Evolutionary conservation across 2,329 filamentous ascomycete species (phyloP).

Genomic region (Curvularia verruculosa): DNA sequence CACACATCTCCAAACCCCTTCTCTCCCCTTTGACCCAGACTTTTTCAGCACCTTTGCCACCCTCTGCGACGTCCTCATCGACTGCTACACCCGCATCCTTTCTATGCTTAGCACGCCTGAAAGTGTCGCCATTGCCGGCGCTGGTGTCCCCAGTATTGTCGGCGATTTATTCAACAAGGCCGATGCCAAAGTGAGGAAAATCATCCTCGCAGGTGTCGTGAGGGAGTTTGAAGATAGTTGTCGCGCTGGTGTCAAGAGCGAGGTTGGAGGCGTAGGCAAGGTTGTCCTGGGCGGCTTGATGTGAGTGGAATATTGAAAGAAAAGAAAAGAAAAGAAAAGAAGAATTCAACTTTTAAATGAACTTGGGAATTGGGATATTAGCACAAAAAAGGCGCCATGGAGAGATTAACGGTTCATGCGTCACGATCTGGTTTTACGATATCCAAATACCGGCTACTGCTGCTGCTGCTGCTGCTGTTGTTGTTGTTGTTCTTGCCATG

Average conservation of each 20-base stretch:
- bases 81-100: constrained; percentile 83
- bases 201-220: constrained; percentile 84
- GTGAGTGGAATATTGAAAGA: constrained; percentile 40
- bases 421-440: too few relatives aligned
- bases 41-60: constrained; percentile 97
- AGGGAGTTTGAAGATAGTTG: constrained; percentile 93
- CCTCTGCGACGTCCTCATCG: constrained; percentile 91
- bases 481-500: too few relatives aligned
- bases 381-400: too few relatives aligned
- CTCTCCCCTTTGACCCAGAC: constrained; percentile 92
- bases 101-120: constrained; percentile 75
- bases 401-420: too few relatives aligned
- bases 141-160: constrained; percentile 53
- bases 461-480: too few relatives aligned
- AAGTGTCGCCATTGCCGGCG: constrained; percentile 31
- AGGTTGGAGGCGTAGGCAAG: constrained; percentile 84
- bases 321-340: background rate
- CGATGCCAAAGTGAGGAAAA: constrained; percentile 83
- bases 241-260: constrained; percentile 74
- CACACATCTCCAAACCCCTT: constrained; percentile 85
- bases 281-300: constrained; percentile 88
- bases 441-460: background rate
- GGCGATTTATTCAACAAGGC: constrained; percentile 90
- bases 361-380: too few relatives aligned
- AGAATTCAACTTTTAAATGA: too few relatives aligned